Base-by-base conservation (phyloP, 257 asterid genomes). In the Orobanche coerulescens region DNA sequence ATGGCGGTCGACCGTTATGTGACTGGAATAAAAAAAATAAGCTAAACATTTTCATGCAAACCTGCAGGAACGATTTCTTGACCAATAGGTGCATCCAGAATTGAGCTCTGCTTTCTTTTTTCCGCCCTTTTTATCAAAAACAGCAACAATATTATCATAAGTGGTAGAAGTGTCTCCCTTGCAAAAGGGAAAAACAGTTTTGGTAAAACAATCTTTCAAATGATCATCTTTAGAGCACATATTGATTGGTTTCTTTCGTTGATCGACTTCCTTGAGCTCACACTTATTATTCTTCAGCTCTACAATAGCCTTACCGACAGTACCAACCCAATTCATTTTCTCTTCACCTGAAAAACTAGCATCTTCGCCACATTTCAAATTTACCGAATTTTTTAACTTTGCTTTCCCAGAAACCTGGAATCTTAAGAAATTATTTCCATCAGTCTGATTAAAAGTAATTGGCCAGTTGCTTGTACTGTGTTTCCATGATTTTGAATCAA, bases 61-160 rank as follows among this genome's bases (percentile, higher is more conserved):
- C 97, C 98, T 79, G 85, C 66, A 69, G 71, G 37, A 54, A 66
- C 82, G 75, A 84, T 77, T 62, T 91, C 98, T 76, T 91, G 98
- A 25, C 96, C 98, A 53, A 88, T 73, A 50, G 96, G 96, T 63
- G 85, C 93, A 68, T 91, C 98, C 64, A 91, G 83, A 80, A 82
- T 62, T 71, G 47, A 75, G 67, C 56, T 76, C 87, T 30, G 78
- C 53, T 77, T 76, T 88, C 70, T 68, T 77, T 73, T 82, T 88
- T 1, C 80, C 94, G 49, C 78, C 90, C 62, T 61, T 82, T 75
- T 71, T 85, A 71, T 74, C 83, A 66, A 55, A 68, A 66, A 65
- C 57, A 20, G 67, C 68, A 15, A 59, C 25, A 48, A 72, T 79
- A 74, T 64, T 60, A 22, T 73, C 81, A 66, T 77, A 76, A 76